phyloP scores from a whole-genome alignment of 306 rosid species.

The Prunus mume region DNA sequence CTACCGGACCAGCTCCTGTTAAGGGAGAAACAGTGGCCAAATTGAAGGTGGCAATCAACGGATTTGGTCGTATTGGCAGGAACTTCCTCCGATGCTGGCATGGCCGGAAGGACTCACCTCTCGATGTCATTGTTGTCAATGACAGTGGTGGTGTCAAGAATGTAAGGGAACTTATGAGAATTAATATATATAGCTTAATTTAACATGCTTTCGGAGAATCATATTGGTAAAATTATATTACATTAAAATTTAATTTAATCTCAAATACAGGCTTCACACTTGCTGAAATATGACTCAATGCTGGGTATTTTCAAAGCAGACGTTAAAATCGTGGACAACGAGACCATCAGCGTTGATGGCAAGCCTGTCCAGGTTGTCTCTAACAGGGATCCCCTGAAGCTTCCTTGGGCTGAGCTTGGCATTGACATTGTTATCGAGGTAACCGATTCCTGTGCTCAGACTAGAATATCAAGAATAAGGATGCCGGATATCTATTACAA shows the following conservation, averaged over 20 bases:
- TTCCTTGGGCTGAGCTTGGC: slow-evolving; percentile 97
- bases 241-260: background rate
- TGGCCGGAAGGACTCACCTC: slow-evolving; percentile 86
- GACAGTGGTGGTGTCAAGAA: slow-evolving; percentile 99
- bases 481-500: background rate
- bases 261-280: slow-evolving; percentile 59
- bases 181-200: background rate
- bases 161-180: slow-evolving; percentile 36
- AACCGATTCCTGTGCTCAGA: background rate
- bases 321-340: slow-evolving; percentile 63
- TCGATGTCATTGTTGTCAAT: slow-evolving; percentile 85
- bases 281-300: slow-evolving; percentile 93
- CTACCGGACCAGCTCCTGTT: slow-evolving; percentile 50
- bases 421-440: slow-evolving; percentile 99
- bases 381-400: slow-evolving; percentile 89
- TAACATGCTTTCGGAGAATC: slow-evolving; percentile 1
- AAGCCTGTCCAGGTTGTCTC: slow-evolving; percentile 89
- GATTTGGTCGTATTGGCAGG: slow-evolving; percentile 96
- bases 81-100: slow-evolving; percentile 99
- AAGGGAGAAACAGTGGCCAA: slow-evolving; percentile 87
- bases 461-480: background rate
- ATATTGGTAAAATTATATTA: background rate
- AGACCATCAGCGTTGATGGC: slow-evolving; percentile 85
- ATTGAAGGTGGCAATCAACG: slow-evolving; percentile 96
- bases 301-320: slow-evolving; percentile 93